These are phyloP conservation scores for Madurella mycetomatis DNA, from an alignment of 2,329 filamentous ascomycete species.

Conservation along the genomic window DNA sequence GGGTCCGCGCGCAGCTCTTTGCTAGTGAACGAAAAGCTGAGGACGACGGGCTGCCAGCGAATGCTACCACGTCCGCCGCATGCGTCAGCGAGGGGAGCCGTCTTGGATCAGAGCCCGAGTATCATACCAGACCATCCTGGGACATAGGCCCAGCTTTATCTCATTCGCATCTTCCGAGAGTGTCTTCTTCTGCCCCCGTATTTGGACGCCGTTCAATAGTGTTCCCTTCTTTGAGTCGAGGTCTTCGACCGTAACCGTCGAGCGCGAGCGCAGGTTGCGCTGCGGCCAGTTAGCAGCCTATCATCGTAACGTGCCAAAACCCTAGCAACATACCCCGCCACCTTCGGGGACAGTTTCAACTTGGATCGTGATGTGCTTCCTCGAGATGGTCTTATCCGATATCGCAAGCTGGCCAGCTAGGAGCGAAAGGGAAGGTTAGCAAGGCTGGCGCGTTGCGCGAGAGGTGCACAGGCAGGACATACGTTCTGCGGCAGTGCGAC, in stretches of 20 bases:
- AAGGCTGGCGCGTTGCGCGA: background rate
- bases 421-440: slow-evolving; percentile 2
- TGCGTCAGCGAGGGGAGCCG: background rate
- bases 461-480: slow-evolving; percentile 18
- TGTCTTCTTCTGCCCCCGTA: slow-evolving; percentile 57
- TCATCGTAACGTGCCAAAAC: background rate
- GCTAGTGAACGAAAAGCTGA: slow-evolving; percentile 73
- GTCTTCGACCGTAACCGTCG: slow-evolving; percentile 70
- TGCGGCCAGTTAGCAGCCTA: slow-evolving; percentile 28
- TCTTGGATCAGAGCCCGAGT: background rate
- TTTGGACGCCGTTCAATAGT: slow-evolving; percentile 65
- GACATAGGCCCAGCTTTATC: slow-evolving; percentile 68
- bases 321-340: slow-evolving; percentile 55
- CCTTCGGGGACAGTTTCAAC: slow-evolving; percentile 62
- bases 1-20: slow-evolving; percentile 66
- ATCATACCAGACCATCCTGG: slow-evolving; percentile 55
- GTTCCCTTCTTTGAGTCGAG: slow-evolving; percentile 82
- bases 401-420: slow-evolving; percentile 65
- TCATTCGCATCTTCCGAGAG: slow-evolving; percentile 56
- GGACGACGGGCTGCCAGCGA: slow-evolving; percentile 73
- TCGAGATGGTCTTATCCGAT: slow-evolving; percentile 76
- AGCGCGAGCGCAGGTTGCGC: slow-evolving; percentile 61
- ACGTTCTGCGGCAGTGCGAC: slow-evolving; percentile 67
- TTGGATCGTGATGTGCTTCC: slow-evolving; percentile 78
- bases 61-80: slow-evolving; percentile 46